These are phyloP conservation scores for Phyllosticta citriasiana DNA, from an alignment of 2,329 filamentous ascomycete species.

Conservation along the genomic window DNA sequence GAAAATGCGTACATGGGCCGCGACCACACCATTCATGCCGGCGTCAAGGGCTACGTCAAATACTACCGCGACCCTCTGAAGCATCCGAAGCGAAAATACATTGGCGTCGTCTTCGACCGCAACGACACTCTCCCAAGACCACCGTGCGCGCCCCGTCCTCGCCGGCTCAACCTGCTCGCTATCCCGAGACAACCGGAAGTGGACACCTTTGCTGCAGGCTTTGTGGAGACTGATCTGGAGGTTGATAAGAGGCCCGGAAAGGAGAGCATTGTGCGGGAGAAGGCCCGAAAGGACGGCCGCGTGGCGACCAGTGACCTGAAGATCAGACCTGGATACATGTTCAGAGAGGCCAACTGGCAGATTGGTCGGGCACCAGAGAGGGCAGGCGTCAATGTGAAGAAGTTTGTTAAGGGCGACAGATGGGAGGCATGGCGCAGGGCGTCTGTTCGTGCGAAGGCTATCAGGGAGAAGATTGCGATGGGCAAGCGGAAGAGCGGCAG, in stretches of 20 bases:
- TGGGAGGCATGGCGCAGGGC: conserved; percentile 58
- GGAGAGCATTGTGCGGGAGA: conserved; percentile 15
- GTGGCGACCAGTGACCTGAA: conserved; percentile 22
- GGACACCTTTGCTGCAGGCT: conserved; percentile 2
- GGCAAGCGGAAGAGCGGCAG: conserved; percentile 17
- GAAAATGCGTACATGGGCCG: conserved; percentile 93
- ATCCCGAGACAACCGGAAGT: conserved; percentile 23
- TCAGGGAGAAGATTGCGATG: conserved; percentile 46
- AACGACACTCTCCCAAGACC: conserved; percentile 70
- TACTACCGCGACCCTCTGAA: conserved; percentile 84
- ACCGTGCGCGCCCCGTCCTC: conserved; percentile 59
- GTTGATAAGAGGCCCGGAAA: conserved; percentile 12
- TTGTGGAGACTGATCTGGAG: background rate
- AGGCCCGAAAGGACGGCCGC: conserved; percentile 16
- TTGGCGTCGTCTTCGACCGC: conserved; percentile 82
- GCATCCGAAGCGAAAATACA: conserved; percentile 85
- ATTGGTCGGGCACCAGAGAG: conserved; percentile 55
- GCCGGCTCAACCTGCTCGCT: conserved; percentile 65
- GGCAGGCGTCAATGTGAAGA: conserved; percentile 45
- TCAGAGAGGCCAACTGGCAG: conserved; percentile 56
- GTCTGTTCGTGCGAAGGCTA: conserved; percentile 40
- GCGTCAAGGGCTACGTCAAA: conserved; percentile 79
- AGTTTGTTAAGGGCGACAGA: conserved; percentile 48
- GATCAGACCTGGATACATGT: conserved; percentile 51
- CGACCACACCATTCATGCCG: conserved; percentile 91